Percentiles rank a stretch among this genome's conserved stretches.
These are phyloP conservation scores for Cytospora mali DNA, from an alignment of 2,329 filamentous ascomycete species.

Conservation along the genomic window DNA sequence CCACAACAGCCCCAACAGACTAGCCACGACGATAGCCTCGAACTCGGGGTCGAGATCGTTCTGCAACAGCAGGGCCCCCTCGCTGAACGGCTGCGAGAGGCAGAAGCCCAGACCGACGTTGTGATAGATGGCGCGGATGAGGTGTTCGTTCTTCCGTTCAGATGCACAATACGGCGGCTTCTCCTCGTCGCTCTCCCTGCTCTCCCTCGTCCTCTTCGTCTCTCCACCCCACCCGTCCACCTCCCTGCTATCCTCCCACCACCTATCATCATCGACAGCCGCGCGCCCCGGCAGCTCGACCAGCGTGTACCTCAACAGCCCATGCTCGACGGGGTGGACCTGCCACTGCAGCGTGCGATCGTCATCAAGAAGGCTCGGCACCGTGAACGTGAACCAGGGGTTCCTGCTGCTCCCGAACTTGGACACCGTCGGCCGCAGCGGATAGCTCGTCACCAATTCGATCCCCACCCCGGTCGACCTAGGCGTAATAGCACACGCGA, in stretches of 20 bases:
- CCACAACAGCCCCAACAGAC: conserved; percentile 27
- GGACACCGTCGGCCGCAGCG: conserved; percentile 11
- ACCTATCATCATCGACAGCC: neutral
- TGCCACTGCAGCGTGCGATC: conserved; percentile 28
- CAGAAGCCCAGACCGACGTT: conserved; percentile 27
- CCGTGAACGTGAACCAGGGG: conserved; percentile 28
- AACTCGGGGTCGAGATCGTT: conserved; percentile 18
- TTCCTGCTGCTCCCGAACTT: conserved; percentile 24
- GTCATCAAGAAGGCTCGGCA: conserved; percentile 20
- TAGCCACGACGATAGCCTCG: conserved; percentile 25
- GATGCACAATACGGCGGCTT: conserved; percentile 12
- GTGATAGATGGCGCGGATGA: conserved; percentile 26
- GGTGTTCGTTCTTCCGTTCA: conserved; percentile 5
- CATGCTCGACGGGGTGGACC: conserved; percentile 27
- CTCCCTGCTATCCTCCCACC: conserved; percentile 10
- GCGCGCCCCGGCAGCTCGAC: conserved; percentile 14
- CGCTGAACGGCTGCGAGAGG: conserved; percentile 24
- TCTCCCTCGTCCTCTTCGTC: neutral
- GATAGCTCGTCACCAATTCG: conserved; percentile 9
- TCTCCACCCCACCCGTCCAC: neutral
- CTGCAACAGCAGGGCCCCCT: conserved; percentile 25
- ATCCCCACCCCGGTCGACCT: conserved; percentile 14
- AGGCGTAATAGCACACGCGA: conserved; percentile 18
- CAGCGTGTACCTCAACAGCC: conserved; percentile 26
- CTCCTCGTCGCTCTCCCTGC: too few species aligned